Base-by-base conservation (phyloP, 495 filamentous ascomycete species). In the Podospora conica region DNA sequence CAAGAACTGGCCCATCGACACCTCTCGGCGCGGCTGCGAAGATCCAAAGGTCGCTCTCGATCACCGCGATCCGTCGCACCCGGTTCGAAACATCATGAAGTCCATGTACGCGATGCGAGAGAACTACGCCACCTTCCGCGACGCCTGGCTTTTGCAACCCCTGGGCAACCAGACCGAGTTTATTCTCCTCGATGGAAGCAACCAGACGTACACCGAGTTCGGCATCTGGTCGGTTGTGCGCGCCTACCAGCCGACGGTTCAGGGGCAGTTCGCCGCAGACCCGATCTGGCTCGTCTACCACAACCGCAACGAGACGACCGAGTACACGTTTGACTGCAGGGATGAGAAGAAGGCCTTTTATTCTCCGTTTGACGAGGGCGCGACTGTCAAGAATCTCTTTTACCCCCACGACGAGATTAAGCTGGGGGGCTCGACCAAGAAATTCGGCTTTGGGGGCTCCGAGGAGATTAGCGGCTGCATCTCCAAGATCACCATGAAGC, bases 311-410 rank as follows among this genome's bases (percentile, higher is more conserved):
- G 69, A 76, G 21, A 84, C 85, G 1, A 81, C 82, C n/a, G 79
- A 77, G 9, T 90, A 88, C 72, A 75, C 77, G 3, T 89, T 90
- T 64, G 80, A 90, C 64, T 90, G 88, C 73, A 73, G 57, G 5
- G 75, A 73, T 53, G 67, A 75, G n/a, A 80, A 82, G 9, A 68
- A 57, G 53, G 65, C 65, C 23, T 76, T 90, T 54, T 74, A 88
- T 64, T 77, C 88, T 11, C 85, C 88, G 0, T 90, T 86, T 69
- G 73, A 75, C 11, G 74, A 76, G 0, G 81, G 80, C 7, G 85
- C 80, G 11, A 86, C 81, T 0, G 87, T 91, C 69, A 84, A 83
- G 70, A 91, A 89, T 70, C 74, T 91, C 7, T 89, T 90, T 73
- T 87, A 83, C 65, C 88, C 88, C 1, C 86, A 86, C 65, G 88